Percentiles rank a stretch among this genome's conserved stretches.
phyloP scores from a whole-genome alignment of 2,329 filamentous ascomycete genomes.

The Neopestalotiopsis sp. region DNA sequence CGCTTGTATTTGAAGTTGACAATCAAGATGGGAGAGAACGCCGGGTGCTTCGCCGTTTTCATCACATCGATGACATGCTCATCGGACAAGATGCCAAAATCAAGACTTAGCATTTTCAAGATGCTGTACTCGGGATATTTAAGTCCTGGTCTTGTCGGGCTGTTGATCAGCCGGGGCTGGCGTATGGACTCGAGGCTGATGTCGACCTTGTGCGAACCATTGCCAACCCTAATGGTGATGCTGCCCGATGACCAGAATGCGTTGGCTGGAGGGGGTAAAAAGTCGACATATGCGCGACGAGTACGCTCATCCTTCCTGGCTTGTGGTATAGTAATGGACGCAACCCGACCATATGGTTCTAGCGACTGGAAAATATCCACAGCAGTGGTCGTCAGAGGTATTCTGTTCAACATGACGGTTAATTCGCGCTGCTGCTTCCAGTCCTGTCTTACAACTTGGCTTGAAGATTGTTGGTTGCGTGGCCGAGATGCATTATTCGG shows the following conservation, averaged over 20 bases:
- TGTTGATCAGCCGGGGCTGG: conserved; percentile 27
- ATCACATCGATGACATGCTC: conserved; percentile 65
- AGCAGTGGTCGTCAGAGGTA: conserved; percentile 44
- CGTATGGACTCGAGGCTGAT: conserved; percentile 8
- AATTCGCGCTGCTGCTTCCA: conserved; percentile 44
- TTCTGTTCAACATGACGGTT: conserved; percentile 35
- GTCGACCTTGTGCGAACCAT: not conserved
- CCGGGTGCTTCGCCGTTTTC: conserved; percentile 44
- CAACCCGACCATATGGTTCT: conserved; percentile 55
- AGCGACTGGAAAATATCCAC: conserved; percentile 59
- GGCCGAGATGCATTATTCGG: not conserved
- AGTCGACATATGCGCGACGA: conserved; percentile 55
- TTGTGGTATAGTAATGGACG: conserved; percentile 62
- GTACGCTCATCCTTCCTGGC: conserved; percentile 42
- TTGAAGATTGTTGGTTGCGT: conserved; percentile 20
- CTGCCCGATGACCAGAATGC: conserved; percentile 56
- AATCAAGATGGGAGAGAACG: conserved; percentile 38
- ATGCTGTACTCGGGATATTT: conserved; percentile 43
- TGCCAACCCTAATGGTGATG: conserved; percentile 28
- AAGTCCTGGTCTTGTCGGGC: conserved; percentile 36
- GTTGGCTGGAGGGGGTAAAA: conserved; percentile 60
- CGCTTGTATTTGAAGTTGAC: conserved; percentile 45
- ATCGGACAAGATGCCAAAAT: conserved; percentile 66
- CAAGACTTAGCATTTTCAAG: conserved; percentile 52
- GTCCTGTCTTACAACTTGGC: conserved; percentile 15